Base-by-base conservation (phyloP, 1,139 yeast species). In the Suhomyces chickasaworum region DNA sequence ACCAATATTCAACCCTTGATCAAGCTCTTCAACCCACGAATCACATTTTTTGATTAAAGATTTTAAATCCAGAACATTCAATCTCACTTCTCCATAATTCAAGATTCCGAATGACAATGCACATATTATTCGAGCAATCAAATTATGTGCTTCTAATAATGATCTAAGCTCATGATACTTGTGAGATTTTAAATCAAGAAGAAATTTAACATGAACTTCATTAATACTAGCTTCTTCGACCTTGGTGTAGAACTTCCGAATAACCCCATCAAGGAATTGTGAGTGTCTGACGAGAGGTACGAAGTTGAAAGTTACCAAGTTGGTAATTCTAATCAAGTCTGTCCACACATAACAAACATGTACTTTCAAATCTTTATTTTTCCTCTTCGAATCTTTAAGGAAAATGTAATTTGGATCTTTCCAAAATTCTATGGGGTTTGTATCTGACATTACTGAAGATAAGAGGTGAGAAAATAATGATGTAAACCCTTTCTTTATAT, bases 271-370 rank as follows among this genome's bases (percentile, higher is more conserved):
- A 33, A 69, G 46, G 2, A 53, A 53, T 18, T 57, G 59, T 10
- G 64, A 55, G 33, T 60, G 58, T 18, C 60, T 59, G 9, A 59
- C 48, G 10, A 64, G 49, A 1, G 69, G 65, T 1, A 64, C 56
- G 22, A 68, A 55, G 17, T 65, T 60, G 47, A 71, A 65, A 0
- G 66, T 53, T 2, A 63, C 61, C 38, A 68, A 53, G 54, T 73
- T 73, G n/a, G 62, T 49, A 17, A 71, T 45, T 27, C 77, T 51
- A 9, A 74, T 52, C 15, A 69, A 42, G 36, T 71, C 74, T 29
- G 60, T 55, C 79, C 79, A 75, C 9, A 73, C 44, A 41, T 57
- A 55, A 45, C 75, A 64, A 16, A 72, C 47, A 46, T 71, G 73
- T 3, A 69, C 44, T 38, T 68, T 63, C n/a, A 72, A 45, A 20